Evolutionary conservation across 306 rosid genomes (phyloP).

Genomic region (Trifolium subterraneum): DNA sequence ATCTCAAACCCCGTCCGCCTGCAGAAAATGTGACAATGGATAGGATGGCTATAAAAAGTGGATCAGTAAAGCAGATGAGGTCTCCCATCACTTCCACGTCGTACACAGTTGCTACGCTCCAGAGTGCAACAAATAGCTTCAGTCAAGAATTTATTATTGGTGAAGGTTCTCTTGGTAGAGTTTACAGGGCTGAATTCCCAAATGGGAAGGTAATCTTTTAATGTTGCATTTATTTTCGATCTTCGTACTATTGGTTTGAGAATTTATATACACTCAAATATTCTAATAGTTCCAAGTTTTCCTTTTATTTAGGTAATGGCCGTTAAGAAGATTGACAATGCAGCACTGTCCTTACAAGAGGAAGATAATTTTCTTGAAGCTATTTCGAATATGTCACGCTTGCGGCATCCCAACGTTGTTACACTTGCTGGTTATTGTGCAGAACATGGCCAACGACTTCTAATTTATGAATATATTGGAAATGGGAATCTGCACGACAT

Average conservation of each 20-base stretch:
- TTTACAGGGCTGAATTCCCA: conserved; percentile 86
- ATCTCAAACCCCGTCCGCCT: conserved; percentile 87
- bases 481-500: conserved; percentile 89
- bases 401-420: conserved; percentile 91
- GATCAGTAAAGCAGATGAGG: conserved; percentile 76
- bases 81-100: conserved; percentile 94
- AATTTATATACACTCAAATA: conserved; percentile 4
- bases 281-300: conserved; percentile 30
- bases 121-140: conserved; percentile 94
- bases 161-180: conserved; percentile 99
- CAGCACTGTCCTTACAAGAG: conserved; percentile 94
- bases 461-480: conserved; percentile 78
- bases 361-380: conserved; percentile 97
- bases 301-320: conserved; percentile 71
- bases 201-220: conserved; percentile 82
- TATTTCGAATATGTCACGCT: conserved; percentile 84
- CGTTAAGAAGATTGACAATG: conserved; percentile 89
- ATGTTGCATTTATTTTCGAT: background rate
- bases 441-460: conserved; percentile 95
- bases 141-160: conserved; percentile 91
- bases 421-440: conserved; percentile 90
- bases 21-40: conserved; percentile 69
- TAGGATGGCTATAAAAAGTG: conserved; percentile 70
- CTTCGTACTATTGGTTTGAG: conserved; percentile 18
- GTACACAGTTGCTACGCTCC: conserved; percentile 87